Base-by-base conservation (phyloP, 1,284 basidiomycete species). In the Irpex sp. region DNA sequence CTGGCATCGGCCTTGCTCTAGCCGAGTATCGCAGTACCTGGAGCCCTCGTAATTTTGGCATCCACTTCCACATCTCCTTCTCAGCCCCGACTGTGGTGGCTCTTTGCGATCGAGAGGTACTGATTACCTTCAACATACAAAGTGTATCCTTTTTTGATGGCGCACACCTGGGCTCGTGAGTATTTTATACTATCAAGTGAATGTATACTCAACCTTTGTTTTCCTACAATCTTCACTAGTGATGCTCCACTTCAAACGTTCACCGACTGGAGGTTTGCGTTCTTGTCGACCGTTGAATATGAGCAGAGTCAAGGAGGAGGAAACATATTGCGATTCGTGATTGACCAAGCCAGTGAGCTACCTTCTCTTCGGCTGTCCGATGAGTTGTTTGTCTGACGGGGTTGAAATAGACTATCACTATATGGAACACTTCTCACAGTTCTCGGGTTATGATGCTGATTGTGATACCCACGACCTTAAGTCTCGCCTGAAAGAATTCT, bases 41-140 rank as follows among this genome's bases (percentile, higher is more conserved):
- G 73, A 66, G 71, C 15, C 64, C 71, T 20, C 66, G 71, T 43
- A 63, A 71, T 38, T 62, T 74, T 45, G 72, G 75, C n/a, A 49
- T 71, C 6, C 74, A 78, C 66, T 80, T 80, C 76, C 76, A 76
- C 32, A 67, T 82, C 56, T 74, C 73, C 62, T 75, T 82, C 38
- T 79, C 78, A 10, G 74, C 80, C 1, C 80, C 81, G 3, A 73
- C 74, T 42, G 75, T 83, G 71, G 74, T 74, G 32, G 75, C 80
- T 2, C 70, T 82, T 9, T 83, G 82, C 71, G 71, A 77, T n/a
- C 72, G 72, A 15, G 82, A 83, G 73, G 78, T 79, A n/a, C 72
- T 83, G 32, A 27, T 82, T 2, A 76, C 76, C 70, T 79, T 82
- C 74, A 72, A 74, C 59, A 70, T 82, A 42, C 76, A 80, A 44